phyloP scores from a whole-genome alignment of 345 rosid genomes.

The Syzygium aqueum region DNA sequence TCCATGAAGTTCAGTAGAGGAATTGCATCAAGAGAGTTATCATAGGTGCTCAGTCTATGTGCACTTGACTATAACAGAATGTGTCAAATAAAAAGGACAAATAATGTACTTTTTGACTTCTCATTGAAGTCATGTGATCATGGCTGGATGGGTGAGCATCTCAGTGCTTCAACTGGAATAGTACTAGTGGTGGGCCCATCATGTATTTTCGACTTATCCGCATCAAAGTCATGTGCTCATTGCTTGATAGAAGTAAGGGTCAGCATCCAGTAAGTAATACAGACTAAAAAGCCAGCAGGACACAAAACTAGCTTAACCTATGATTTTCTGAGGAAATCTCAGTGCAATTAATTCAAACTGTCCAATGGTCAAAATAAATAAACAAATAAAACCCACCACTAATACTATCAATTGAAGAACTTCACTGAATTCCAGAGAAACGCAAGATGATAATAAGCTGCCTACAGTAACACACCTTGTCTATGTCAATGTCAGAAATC shows the following conservation, averaged over 20 bases:
- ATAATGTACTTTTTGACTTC: background rate
- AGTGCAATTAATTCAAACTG: background rate
- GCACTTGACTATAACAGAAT: background rate
- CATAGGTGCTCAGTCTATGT: background rate
- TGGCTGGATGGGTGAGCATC: background rate
- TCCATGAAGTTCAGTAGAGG: background rate
- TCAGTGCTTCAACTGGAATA: background rate
- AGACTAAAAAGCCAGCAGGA: background rate
- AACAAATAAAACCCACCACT: background rate
- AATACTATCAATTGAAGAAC: background rate
- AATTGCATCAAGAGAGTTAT: background rate
- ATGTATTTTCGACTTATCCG: background rate
- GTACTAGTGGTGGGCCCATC: background rate
- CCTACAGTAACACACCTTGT: conserved; percentile 48
- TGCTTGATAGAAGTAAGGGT: background rate
- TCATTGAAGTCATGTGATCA: background rate
- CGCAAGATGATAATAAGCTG: background rate
- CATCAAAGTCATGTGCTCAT: background rate
- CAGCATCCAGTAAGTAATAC: background rate
- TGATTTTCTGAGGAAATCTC: background rate
- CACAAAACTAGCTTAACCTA: background rate
- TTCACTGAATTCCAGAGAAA: background rate
- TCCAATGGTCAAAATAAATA: background rate
- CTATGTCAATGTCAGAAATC: conserved; percentile 82
- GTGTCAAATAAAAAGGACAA: background rate